Base-by-base conservation (phyloP, 495 filamentous ascomycete genomes). In the Aspergillus asperescens region DNA sequence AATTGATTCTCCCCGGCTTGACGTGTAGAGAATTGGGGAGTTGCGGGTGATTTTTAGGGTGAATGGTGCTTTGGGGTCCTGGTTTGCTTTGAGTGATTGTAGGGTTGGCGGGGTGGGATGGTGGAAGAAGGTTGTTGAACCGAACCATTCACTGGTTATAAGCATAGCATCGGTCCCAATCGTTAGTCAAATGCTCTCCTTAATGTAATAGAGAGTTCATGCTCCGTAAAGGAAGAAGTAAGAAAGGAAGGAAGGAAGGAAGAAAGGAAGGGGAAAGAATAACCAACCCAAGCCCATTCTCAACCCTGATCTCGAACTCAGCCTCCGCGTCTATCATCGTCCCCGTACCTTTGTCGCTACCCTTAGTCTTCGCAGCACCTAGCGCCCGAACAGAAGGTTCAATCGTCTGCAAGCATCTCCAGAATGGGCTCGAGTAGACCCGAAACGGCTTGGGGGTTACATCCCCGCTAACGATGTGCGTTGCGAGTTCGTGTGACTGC, bases 121-220 rank as follows among this genome's bases (percentile, higher is more conserved):
- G 45, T 87, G 72, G 71, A 96, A 97, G 57, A 69, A 74, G 32
- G 68, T 63, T 19, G 73, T 73, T 60, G 69, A 61, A 39, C 93
- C 93, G 68, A 88, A 97, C 88, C 90, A 98, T 79, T 98, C 93
- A 41, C 83, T 85, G n/a, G n/a, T n/a, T n/a, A n/a, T n/a, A n/a
- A n/a, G n/a, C n/a, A n/a, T n/a, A n/a, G n/a, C n/a, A n/a, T n/a
- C n/a, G n/a, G n/a, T n/a, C n/a, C n/a, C n/a, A n/a, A n/a, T n/a
- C n/a, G n/a, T n/a, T n/a, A n/a, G n/a, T n/a, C n/a, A n/a, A n/a
- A n/a, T n/a, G n/a, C n/a, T n/a, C n/a, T n/a, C n/a, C n/a, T n/a
- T n/a, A n/a, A n/a, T n/a, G n/a, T n/a, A n/a, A n/a, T n/a, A n/a
- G n/a, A n/a, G n/a, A n/a, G n/a, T n/a, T n/a, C n/a, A n/a, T n/a